phyloP scores from a whole-genome alignment of 2,329 filamentous ascomycete genomes.

The Fusarium neocosmosporiellum region DNA sequence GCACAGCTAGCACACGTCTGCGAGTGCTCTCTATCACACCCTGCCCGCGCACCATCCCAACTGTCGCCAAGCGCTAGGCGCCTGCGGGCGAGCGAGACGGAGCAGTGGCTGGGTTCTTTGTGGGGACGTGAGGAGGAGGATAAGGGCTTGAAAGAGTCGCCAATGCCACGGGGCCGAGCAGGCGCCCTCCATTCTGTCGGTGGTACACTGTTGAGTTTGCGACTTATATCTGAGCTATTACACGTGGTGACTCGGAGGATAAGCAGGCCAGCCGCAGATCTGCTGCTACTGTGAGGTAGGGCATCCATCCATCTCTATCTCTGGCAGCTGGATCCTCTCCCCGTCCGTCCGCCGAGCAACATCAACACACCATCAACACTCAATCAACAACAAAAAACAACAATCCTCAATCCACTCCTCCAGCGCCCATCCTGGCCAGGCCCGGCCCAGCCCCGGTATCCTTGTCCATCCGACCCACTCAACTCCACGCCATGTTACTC shows the following conservation, averaged over 20 bases:
- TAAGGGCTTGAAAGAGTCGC: slow-evolving; percentile 5
- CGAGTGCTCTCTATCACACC: slow-evolving; percentile 22
- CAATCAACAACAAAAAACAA: slow-evolving; percentile 18
- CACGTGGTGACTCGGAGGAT: slow-evolving; percentile 12
- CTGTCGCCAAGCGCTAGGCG: slow-evolving; percentile 38
- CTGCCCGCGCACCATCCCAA: slow-evolving; percentile 32
- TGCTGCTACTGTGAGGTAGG: not conserved
- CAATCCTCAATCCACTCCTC: slow-evolving; percentile 3
- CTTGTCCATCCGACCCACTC: slow-evolving; percentile 39
- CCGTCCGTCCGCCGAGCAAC: slow-evolving; percentile 21
- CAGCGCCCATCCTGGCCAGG: slow-evolving; percentile 19
- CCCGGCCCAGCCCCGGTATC: slow-evolving; percentile 26
- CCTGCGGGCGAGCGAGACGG: slow-evolving; percentile 12
- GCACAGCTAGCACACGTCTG: slow-evolving; percentile 23
- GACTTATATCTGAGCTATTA: slow-evolving; percentile 4
- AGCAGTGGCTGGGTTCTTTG: slow-evolving; percentile 4
- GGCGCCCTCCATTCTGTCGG: not conserved
- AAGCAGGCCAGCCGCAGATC: not conserved
- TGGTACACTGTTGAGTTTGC: not conserved
- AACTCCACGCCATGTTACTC: slow-evolving; percentile 43
- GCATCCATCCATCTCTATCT: not conserved
- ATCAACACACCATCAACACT: slow-evolving; percentile 13
- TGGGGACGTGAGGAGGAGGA: slow-evolving; percentile 25
- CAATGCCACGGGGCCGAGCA: slow-evolving; percentile 2
- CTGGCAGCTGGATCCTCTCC: not conserved